Conservation (phyloP, 257 asterid species). For the Solanum etuberosum region DNA sequence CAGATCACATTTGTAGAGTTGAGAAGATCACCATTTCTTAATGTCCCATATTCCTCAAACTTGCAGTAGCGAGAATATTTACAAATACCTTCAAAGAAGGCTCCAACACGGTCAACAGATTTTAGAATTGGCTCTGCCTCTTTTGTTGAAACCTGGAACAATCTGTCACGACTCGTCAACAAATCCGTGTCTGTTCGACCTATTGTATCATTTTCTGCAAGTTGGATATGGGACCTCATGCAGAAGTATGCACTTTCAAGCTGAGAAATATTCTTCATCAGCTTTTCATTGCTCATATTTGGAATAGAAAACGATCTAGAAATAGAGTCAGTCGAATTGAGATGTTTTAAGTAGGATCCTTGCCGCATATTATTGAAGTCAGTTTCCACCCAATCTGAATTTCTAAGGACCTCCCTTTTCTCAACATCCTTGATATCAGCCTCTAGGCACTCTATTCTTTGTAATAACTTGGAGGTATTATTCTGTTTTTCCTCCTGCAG, state of each 20-base stretch:
- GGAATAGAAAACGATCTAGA: not conserved
- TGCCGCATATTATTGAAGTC: not conserved
- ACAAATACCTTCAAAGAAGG: conserved; percentile 39
- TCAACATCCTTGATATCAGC: conserved; percentile 28
- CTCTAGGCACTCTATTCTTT: conserved; percentile 23
- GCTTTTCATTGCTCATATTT: not conserved
- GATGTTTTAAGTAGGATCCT: not conserved
- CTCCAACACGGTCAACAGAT: conserved; percentile 13
- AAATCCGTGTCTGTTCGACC: conserved; percentile 25
- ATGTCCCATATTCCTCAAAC: conserved; percentile 34
- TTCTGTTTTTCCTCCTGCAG: conserved; percentile 17
- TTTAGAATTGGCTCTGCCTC: not conserved
- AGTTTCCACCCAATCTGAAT: conserved; percentile 1
- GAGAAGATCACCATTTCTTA: conserved; percentile 24
- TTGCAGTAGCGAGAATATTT: conserved; percentile 34
- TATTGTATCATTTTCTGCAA: not conserved
- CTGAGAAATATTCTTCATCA: conserved; percentile 18
- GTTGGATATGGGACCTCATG: conserved; percentile 20
- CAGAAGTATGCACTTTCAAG: conserved; percentile 42
- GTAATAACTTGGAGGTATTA: conserved; percentile 6
- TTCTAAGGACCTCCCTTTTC: conserved; percentile 2
- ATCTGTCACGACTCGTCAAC: conserved; percentile 10
- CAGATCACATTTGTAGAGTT: conserved; percentile 29
- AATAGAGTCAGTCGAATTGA: not conserved
- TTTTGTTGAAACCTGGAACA: not conserved